A percentile compares a stretch with the other conserved stretches of the same genome.
phyloP scores from a whole-genome alignment of 1,284 basidiomycete species.

The Laetiporus sulphureus region DNA sequence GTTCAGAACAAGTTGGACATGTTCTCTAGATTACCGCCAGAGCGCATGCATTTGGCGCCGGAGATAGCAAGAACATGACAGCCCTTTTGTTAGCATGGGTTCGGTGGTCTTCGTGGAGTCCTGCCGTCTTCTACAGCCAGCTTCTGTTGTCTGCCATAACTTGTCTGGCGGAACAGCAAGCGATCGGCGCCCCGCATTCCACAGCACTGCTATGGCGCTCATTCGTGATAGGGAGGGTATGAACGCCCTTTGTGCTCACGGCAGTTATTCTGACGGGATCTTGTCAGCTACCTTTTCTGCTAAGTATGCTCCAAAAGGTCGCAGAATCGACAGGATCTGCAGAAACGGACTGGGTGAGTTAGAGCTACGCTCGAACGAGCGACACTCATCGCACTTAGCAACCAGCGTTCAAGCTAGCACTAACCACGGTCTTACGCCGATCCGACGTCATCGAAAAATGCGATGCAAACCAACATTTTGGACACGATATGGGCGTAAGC shows the following conservation, averaged over 20 bases:
- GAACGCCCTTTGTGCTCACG: conserved; percentile 1
- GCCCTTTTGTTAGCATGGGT: conserved; percentile 51
- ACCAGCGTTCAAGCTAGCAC: conserved; percentile 47
- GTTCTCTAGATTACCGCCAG: conserved; percentile 45
- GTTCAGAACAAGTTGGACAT: neutral
- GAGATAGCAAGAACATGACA: conserved; percentile 46
- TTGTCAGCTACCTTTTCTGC: conserved; percentile 51
- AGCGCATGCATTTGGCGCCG: conserved; percentile 55
- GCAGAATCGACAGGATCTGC: conserved; percentile 44
- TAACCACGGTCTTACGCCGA: conserved; percentile 41
- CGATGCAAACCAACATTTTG: too few species aligned
- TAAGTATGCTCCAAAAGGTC: conserved; percentile 46
- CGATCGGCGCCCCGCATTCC: conserved; percentile 21
- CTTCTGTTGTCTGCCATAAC: conserved; percentile 53
- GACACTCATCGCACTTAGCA: conserved; percentile 34
- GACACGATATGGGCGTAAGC: too few species aligned
- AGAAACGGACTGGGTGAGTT: conserved; percentile 54
- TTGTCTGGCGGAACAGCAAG: conserved; percentile 47
- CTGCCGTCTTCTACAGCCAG: conserved; percentile 63
- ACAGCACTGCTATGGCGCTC: conserved; percentile 53
- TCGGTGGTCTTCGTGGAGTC: conserved; percentile 61
- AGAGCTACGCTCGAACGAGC: too few species aligned
- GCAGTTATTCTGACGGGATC: neutral
- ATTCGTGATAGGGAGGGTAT: conserved; percentile 66
- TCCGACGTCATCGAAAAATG: conserved; percentile 39